Percentiles rank a stretch among this genome's conserved stretches.
These are phyloP conservation scores for Rhizoclosmatium globosum DNA, from an alignment of 192 early-diverging fungal species.

Conservation along the genomic window DNA sequence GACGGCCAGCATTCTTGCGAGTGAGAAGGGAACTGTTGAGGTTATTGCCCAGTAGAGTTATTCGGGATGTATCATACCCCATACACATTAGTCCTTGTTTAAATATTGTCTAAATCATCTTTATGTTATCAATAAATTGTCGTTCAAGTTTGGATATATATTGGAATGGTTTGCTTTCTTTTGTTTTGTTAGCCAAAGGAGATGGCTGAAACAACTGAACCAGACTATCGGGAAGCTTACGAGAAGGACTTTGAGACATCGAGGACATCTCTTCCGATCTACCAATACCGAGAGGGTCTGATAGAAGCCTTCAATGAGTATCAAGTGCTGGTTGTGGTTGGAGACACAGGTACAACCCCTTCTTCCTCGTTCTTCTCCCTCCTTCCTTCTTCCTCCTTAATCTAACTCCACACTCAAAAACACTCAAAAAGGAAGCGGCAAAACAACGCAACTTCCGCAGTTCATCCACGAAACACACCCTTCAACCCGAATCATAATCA, in stretches of 20 bases:
- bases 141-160: too few species aligned
- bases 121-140: too few species aligned
- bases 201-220: too few species aligned
- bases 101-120: too few species aligned
- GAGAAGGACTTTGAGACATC: constrained; percentile 3
- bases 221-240: neutral
- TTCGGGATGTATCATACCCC: too few species aligned
- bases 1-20: neutral
- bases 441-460: constrained; percentile 90
- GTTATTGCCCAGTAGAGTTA: too few species aligned
- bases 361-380: neutral
- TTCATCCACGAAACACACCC: constrained; percentile 53
- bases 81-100: too few species aligned
- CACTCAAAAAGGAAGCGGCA: constrained; percentile 63
- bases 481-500: constrained; percentile 63
- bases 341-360: constrained; percentile 50
- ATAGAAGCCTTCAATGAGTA: constrained; percentile 49
- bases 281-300: constrained; percentile 59
- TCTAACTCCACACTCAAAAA: neutral
- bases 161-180: too few species aligned
- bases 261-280: constrained; percentile 59
- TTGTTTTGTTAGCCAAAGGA: too few species aligned
- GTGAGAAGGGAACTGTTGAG: too few species aligned
- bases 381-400: neutral
- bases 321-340: constrained; percentile 60